Evolutionary conservation across 768 basidiomycete genomes (phyloP), one percentile per base, ranked within the genome.

Genomic region (Podaxis carcinomalis): DNA sequence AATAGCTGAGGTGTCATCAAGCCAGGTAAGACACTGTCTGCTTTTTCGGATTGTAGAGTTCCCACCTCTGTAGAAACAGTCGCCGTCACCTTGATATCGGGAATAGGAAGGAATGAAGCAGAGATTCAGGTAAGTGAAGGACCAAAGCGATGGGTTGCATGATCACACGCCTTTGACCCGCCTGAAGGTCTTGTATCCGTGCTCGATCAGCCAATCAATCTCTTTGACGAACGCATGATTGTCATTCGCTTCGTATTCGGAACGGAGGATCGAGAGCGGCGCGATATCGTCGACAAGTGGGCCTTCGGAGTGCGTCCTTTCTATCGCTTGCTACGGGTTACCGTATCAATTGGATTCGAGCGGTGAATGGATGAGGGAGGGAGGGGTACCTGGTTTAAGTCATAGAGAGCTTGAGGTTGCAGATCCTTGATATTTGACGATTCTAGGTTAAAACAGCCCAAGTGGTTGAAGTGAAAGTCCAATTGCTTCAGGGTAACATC

Each of bases 11-110:
- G 54, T 61, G 1, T 10, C 42, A 51, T 58, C 62, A 44, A 39
- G 32, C 52, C 32, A 59, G 51, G 35, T 65, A 56, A 65, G 63
- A 32, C 16, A 49, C 40, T n/a, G 16, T 10, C 44, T 6, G 16
- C 10, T 32, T 5, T 13, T 7, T n/a, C 6, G n/a, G 6, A 23
- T 10, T 16, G 42, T 44, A 5, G 11, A 19, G 36, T 16, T 69
- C 75, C 79, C 70, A 92, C 92, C 88, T 80, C 94, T 81, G 72
- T 95, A 97, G 73, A 95, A 96, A 70, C 95, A 96, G 70, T 92
- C 91, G 0, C 95, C 93, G 66, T 92, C 94, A 28, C 94, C 92
- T 85, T n/a, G 3, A 51, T 7, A 13, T 23, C 10, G 47, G 13
- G 28, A 28, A 53, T 7, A 58, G 37, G 25, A 49, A 23, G 16